Percentiles rank a stretch among this genome's conserved stretches.
These are phyloP conservation scores for Trichophaea hybrida DNA, from an alignment of 2,329 filamentous ascomycete genomes.

Conservation along the genomic window DNA sequence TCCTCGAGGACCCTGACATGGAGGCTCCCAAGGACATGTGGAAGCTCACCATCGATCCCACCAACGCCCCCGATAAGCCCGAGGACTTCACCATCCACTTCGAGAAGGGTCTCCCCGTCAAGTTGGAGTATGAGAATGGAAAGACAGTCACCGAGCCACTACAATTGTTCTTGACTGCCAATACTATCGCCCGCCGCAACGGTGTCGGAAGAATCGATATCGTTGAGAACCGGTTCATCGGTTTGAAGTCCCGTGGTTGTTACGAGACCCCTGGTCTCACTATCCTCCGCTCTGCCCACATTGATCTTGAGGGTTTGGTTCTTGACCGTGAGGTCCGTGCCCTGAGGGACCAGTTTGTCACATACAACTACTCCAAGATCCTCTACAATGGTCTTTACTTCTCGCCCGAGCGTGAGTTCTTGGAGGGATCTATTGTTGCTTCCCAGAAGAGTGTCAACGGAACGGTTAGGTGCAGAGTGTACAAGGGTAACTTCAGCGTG, in stretches of 20 bases:
- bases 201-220: slow-evolving; percentile 73
- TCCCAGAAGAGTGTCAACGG: slow-evolving; percentile 49
- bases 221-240: slow-evolving; percentile 65
- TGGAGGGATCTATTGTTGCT: slow-evolving; percentile 49
- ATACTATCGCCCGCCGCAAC: slow-evolving; percentile 55
- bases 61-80: slow-evolving; percentile 54
- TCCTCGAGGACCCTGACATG: slow-evolving; percentile 49
- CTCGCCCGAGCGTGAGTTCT: slow-evolving; percentile 56
- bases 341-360: slow-evolving; percentile 57
- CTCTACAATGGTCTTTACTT: slow-evolving; percentile 51
- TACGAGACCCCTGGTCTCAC: slow-evolving; percentile 54
- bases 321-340: slow-evolving; percentile 54
- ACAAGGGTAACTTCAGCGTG: slow-evolving; percentile 52
- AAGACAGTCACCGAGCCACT: slow-evolving; percentile 53
- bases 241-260: slow-evolving; percentile 66
- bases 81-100: slow-evolving; percentile 59
- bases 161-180: slow-evolving; percentile 57
- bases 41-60: slow-evolving; percentile 56
- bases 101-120: slow-evolving; percentile 59
- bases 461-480: slow-evolving; percentile 46
- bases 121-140: slow-evolving; percentile 45
- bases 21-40: slow-evolving; percentile 66
- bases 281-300: slow-evolving; percentile 42
- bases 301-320: slow-evolving; percentile 52
- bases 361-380: slow-evolving; percentile 45